phyloP scores from a whole-genome alignment of 1,139 yeast genomes.

The Zygosaccharomyces pseudobailii region DNA sequence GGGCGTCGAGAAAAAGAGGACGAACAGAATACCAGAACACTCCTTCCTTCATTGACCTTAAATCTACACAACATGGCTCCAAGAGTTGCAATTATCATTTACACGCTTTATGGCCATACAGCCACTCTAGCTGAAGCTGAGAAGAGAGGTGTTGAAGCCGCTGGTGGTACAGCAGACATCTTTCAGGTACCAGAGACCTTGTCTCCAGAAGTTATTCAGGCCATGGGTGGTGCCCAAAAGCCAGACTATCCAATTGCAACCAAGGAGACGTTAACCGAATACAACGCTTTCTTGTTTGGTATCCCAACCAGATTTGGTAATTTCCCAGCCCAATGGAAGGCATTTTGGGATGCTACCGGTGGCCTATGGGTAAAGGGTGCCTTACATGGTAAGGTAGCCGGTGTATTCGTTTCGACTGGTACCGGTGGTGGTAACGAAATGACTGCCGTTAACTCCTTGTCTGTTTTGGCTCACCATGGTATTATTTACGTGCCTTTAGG shows the following conservation, averaged over 20 bases:
- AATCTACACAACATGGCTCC: slow-evolving; percentile 15
- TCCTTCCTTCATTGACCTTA: neutral
- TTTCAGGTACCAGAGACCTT: slow-evolving; percentile 81
- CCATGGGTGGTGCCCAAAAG: slow-evolving; percentile 64
- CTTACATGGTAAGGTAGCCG: slow-evolving; percentile 70
- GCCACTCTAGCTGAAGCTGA: slow-evolving; percentile 63
- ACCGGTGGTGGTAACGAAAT: slow-evolving; percentile 81
- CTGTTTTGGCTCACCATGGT: slow-evolving; percentile 75
- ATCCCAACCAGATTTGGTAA: slow-evolving; percentile 81
- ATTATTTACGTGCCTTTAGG: slow-evolving; percentile 77
- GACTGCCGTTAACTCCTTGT: slow-evolving; percentile 60
- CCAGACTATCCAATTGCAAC: slow-evolving; percentile 69
- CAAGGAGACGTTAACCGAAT: slow-evolving; percentile 50
- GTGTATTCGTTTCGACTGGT: slow-evolving; percentile 74
- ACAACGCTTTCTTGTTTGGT: slow-evolving; percentile 77
- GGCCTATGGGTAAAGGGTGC: slow-evolving; percentile 78
- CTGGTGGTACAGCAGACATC: slow-evolving; percentile 69
- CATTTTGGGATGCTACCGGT: slow-evolving; percentile 81
- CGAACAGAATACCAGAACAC: neutral
- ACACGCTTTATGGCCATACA: slow-evolving; percentile 79
- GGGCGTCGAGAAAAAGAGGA: neutral
- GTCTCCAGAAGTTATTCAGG: slow-evolving; percentile 52
- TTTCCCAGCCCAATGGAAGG: slow-evolving; percentile 74
- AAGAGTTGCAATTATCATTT: slow-evolving; percentile 56
- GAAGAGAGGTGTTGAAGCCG: slow-evolving; percentile 64